Percentiles rank a stretch among this genome's conserved stretches.
Conservation (phyloP, 2,329 filamentous ascomycete species). For the Fusarium xyrophilum region DNA sequence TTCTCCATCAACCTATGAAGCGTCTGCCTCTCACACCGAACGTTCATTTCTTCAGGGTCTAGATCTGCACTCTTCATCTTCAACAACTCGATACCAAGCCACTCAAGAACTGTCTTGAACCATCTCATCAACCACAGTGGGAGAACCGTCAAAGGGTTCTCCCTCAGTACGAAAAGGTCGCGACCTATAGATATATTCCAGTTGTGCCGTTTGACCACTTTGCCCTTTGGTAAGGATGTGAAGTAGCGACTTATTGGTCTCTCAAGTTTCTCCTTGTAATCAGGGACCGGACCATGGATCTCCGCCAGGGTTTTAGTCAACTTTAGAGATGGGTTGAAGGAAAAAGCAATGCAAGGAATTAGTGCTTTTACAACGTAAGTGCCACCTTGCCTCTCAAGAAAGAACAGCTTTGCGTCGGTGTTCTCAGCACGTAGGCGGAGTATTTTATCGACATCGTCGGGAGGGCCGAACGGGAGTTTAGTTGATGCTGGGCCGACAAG, state of each 20-base stretch:
- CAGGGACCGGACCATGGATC: rapidly evolving
- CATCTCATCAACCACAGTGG: background rate
- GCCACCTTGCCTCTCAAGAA: background rate
- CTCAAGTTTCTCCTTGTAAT: background rate
- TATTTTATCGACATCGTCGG: rapidly evolving
- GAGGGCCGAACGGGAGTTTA: rapidly evolving
- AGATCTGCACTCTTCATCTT: background rate
- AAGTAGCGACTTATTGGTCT: background rate
- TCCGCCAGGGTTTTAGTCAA: background rate
- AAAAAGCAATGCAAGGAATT: background rate
- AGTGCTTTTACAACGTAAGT: background rate
- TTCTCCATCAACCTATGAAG: background rate
- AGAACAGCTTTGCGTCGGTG: background rate
- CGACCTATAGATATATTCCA: background rate
- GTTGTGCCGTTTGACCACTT: background rate
- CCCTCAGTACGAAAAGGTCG: rapidly evolving
- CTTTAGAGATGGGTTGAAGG: background rate
- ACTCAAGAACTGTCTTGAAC: background rate
- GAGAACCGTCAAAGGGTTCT: background rate
- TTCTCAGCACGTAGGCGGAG: background rate
- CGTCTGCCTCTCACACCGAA: background rate
- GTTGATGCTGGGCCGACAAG: background rate
- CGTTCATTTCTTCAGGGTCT: background rate
- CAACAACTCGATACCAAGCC: background rate
- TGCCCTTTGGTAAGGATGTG: background rate